phyloP scores from a whole-genome alignment of 1,284 basidiomycete genomes.

The Microstroma glucosiphilum region DNA sequence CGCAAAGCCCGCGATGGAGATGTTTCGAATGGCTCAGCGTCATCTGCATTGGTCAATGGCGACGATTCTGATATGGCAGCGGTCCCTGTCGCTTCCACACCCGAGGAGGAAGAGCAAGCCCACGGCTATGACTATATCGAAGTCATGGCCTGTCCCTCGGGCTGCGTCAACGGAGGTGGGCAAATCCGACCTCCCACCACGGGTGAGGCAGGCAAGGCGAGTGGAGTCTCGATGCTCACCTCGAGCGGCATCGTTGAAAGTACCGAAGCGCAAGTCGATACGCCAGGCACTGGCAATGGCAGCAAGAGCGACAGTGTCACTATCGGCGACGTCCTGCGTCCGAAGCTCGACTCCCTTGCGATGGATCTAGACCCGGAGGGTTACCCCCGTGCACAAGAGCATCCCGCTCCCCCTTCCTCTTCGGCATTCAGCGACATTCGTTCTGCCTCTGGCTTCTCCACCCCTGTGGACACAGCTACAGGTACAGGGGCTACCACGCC shows the following conservation, averaged over 20 bases:
- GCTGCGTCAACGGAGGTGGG: constrained; percentile 95
- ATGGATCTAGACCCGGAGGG: constrained; percentile 19
- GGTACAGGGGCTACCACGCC: background rate
- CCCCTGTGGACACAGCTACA: background rate
- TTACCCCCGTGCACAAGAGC: background rate
- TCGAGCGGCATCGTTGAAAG: background rate
- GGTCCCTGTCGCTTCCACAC: constrained; percentile 26
- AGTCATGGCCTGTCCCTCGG: constrained; percentile 97
- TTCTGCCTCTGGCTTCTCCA: constrained; percentile 10
- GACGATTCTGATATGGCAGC: constrained; percentile 33
- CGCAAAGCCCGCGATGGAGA: no score
- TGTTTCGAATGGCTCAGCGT: no score
- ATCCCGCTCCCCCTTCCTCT: no score
- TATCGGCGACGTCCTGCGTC: constrained; percentile 8
- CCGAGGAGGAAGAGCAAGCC: constrained; percentile 51
- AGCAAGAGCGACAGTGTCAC: background rate
- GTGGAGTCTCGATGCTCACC: constrained; percentile 4
- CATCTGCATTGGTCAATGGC: constrained; percentile 13
- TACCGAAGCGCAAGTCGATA: constrained; percentile 32
- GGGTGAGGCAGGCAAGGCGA: constrained; percentile 9
- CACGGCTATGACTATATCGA: constrained; percentile 88
- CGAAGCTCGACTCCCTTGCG: background rate
- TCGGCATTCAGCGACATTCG: no score
- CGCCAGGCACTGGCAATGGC: constrained; percentile 40
- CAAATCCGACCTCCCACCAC: constrained; percentile 56